phyloP scores from a whole-genome alignment of 1,284 basidiomycete species.

The Megacollybia platyphylla region DNA sequence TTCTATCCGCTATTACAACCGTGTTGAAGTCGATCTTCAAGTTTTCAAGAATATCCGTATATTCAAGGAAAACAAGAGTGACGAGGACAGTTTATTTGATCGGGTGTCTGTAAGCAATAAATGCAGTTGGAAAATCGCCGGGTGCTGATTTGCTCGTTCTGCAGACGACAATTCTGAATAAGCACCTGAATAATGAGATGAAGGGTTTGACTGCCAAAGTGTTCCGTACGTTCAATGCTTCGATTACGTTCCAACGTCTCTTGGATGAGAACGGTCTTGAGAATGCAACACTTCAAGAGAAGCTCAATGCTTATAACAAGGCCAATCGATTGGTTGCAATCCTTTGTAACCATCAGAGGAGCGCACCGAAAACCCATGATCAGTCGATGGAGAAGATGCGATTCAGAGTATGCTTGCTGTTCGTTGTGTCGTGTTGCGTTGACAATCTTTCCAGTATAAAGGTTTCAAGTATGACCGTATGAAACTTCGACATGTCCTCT shows the following conservation, averaged over 20 bases:
- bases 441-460: slow-evolving; percentile 1
- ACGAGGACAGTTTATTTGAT: slow-evolving; percentile 88
- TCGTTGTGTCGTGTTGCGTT: neutral
- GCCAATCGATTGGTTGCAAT: slow-evolving; percentile 94
- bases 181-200: slow-evolving; percentile 86
- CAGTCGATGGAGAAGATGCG: slow-evolving; percentile 87
- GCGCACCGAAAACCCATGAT: slow-evolving; percentile 82
- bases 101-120: slow-evolving; percentile 63
- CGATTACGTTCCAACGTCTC: slow-evolving; percentile 85
- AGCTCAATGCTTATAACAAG: slow-evolving; percentile 89
- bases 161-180: slow-evolving; percentile 78
- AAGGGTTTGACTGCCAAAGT: slow-evolving; percentile 94
- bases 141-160: slow-evolving; percentile 3
- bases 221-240: slow-evolving; percentile 98
- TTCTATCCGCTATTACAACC: slow-evolving; percentile 91
- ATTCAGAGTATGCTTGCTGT: slow-evolving; percentile 54
- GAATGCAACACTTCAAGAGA: slow-evolving; percentile 75
- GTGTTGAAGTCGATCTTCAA: slow-evolving; percentile 75
- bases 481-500: slow-evolving; percentile 78
- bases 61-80: slow-evolving; percentile 83
- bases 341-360: slow-evolving; percentile 95
- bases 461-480: slow-evolving; percentile 88
- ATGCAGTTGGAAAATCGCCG: slow-evolving; percentile 6
- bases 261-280: slow-evolving; percentile 66
- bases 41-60: slow-evolving; percentile 87